These are phyloP conservation scores for Acer saccharum DNA, from an alignment of 345 rosid genomes.

Conservation along the genomic window DNA sequence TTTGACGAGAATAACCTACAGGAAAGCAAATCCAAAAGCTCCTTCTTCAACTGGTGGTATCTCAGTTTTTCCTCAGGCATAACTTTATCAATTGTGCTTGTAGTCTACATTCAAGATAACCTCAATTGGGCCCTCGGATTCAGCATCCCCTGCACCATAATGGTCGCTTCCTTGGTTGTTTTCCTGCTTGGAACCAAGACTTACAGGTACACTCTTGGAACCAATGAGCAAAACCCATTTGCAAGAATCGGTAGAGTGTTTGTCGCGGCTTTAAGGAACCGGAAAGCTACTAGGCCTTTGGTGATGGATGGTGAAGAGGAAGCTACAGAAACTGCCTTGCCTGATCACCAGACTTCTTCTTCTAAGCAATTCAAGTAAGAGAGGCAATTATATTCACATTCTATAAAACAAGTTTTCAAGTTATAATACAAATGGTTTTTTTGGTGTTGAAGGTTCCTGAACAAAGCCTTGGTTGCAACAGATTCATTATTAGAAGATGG, in stretches of 20 bases:
- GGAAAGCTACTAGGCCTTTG: conserved; percentile 23
- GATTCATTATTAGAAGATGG: conserved; percentile 31
- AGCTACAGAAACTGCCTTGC: conserved; percentile 5
- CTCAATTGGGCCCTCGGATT: conserved; percentile 60
- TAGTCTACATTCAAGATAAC: conserved; percentile 54
- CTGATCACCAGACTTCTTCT: conserved; percentile 8
- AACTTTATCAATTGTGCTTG: conserved; percentile 31
- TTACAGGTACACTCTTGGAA: conserved; percentile 32
- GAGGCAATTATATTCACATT: neutral
- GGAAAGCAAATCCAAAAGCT: conserved; percentile 44
- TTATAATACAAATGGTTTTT: neutral
- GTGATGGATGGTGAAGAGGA: conserved; percentile 18
- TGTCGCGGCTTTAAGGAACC: conserved; percentile 42
- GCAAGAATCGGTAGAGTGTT: conserved; percentile 43
- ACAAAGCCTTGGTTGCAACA: conserved; percentile 48
- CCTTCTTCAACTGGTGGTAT: conserved; percentile 62
- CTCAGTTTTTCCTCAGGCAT: conserved; percentile 46
- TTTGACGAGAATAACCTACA: conserved; percentile 47
- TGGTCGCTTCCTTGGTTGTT: conserved; percentile 37
- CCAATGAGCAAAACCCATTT: conserved; percentile 47
- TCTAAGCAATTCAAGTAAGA: conserved; percentile 39
- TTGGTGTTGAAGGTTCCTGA: conserved; percentile 42
- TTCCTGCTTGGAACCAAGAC: conserved; percentile 48
- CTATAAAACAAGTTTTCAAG: too few species aligned
- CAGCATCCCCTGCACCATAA: conserved; percentile 42